Evolutionary conservation across 805 yeast species (phyloP).

Genomic region (Starmerella geochares): DNA sequence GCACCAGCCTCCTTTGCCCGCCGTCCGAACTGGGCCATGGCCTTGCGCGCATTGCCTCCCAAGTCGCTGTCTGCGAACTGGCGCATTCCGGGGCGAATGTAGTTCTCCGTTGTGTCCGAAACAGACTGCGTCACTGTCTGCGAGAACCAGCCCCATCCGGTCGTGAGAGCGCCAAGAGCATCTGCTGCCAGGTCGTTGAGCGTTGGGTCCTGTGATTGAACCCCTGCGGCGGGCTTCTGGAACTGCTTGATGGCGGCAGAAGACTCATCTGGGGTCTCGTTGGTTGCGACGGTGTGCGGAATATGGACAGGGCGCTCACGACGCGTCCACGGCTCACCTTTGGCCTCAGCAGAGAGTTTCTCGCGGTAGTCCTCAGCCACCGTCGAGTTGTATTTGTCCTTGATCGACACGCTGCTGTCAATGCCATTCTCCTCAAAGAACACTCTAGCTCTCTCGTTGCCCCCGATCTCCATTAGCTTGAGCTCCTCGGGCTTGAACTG

Average conservation of each 20-base stretch:
- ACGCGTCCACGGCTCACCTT: conserved; percentile 59
- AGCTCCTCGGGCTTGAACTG: conserved; percentile 92
- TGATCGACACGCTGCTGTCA: conserved; percentile 52
- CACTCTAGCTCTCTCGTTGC: conserved; percentile 62
- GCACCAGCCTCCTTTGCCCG: conserved; percentile 81
- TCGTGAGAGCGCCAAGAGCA: conserved; percentile 80
- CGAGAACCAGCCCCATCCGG: conserved; percentile 92
- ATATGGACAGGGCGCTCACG: conserved; percentile 32
- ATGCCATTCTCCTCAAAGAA: conserved; percentile 68
- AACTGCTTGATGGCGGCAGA: conserved; percentile 18
- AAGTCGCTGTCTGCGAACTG: conserved; percentile 72
- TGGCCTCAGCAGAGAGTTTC: conserved; percentile 61
- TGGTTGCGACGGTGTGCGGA: conserved; percentile 20
- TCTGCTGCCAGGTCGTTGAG: conserved; percentile 45
- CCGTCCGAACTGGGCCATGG: conserved; percentile 95
- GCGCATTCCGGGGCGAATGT: conserved; percentile 82
- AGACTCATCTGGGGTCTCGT: conserved; percentile 5
- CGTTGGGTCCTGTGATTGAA: conserved; percentile 27
- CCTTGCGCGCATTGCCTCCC: conserved; percentile 71
- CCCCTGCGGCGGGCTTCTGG: conserved; percentile 11
- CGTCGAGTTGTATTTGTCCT: conserved; percentile 70
- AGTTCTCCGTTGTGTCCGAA: conserved; percentile 74
- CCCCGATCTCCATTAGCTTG: conserved; percentile 85
- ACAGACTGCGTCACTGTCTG: conserved; percentile 75
- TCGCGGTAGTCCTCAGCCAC: conserved; percentile 93